Conservation (phyloP, 2,329 filamentous ascomycete species). For the Calonectria pteridis region DNA sequence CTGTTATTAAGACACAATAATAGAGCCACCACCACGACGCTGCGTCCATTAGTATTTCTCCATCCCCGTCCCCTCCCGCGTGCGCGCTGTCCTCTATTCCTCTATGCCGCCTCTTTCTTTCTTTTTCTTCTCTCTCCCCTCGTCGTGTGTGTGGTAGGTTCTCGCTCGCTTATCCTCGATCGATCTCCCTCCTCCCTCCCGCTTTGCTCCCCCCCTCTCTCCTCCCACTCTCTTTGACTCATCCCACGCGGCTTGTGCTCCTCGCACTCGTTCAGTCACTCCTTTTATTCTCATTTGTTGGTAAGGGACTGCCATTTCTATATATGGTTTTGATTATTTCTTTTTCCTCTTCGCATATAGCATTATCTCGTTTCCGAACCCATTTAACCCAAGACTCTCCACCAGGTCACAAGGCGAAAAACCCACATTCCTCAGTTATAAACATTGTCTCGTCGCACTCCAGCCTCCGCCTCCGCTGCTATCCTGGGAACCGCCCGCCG, state of each 20-base stretch:
- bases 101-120: background rate
- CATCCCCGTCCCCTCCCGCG: constrained; percentile 15
- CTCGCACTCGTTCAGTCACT: constrained; percentile 16
- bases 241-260: background rate
- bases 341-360: background rate
- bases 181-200: constrained; percentile 6
- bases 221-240: constrained; percentile 9
- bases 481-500: background rate
- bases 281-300: constrained; percentile 32
- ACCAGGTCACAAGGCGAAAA: constrained; percentile 32
- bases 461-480: constrained; percentile 11
- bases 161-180: constrained; percentile 17
- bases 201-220: background rate
- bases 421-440: constrained; percentile 35
- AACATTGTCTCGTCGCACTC: constrained; percentile 21
- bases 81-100: constrained; percentile 1
- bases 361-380: background rate
- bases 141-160: constrained; percentile 12
- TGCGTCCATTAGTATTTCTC: constrained; percentile 2
- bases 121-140: constrained; percentile 32
- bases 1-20: constrained; percentile 9
- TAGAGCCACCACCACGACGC: background rate
- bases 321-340: background rate
- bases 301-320: constrained; percentile 29
- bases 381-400: constrained; percentile 28